Conservation (phyloP, 106 monocot species). For the Dendrobium chrysotoxum region DNA sequence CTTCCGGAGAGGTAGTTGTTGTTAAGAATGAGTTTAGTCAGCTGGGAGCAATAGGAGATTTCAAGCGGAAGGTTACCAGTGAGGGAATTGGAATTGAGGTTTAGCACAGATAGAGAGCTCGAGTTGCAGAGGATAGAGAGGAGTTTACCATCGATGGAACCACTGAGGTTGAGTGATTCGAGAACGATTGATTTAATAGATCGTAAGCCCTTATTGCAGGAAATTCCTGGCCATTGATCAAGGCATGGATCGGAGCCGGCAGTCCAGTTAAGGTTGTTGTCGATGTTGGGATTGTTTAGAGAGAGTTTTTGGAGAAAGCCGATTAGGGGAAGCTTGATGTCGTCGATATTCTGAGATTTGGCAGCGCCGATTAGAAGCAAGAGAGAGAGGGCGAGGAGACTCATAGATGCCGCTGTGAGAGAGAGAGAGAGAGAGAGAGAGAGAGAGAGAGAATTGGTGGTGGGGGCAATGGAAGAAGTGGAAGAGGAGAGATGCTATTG, state of each 20-base stretch:
- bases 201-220: slow-evolving; percentile 2
- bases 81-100: slow-evolving; percentile 19
- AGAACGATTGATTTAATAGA: slow-evolving; percentile 1
- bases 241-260: slow-evolving; percentile 23
- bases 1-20: slow-evolving; percentile 29
- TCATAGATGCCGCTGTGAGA: neutral
- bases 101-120: slow-evolving; percentile 9
- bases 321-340: slow-evolving; percentile 23
- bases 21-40: slow-evolving; percentile 20
- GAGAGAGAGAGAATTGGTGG: neutral
- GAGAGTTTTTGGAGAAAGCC: slow-evolving; percentile 29
- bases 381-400: slow-evolving; percentile 11
- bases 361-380: neutral
- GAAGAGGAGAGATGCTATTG: neutral
- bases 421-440: neutral
- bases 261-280: slow-evolving; percentile 20
- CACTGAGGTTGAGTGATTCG: slow-evolving; percentile 13
- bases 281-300: neutral
- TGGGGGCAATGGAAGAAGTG: neutral
- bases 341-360: neutral
- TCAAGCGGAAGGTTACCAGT: slow-evolving; percentile 15
- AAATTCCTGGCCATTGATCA: neutral
- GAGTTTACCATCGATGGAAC: slow-evolving; percentile 19
- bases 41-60: slow-evolving; percentile 20
- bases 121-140: slow-evolving; percentile 11